Percentiles rank a stretch among this genome's conserved stretches.
These are phyloP conservation scores for Aspergillus ostianus DNA, from an alignment of 495 filamentous ascomycete genomes.

Conservation along the genomic window DNA sequence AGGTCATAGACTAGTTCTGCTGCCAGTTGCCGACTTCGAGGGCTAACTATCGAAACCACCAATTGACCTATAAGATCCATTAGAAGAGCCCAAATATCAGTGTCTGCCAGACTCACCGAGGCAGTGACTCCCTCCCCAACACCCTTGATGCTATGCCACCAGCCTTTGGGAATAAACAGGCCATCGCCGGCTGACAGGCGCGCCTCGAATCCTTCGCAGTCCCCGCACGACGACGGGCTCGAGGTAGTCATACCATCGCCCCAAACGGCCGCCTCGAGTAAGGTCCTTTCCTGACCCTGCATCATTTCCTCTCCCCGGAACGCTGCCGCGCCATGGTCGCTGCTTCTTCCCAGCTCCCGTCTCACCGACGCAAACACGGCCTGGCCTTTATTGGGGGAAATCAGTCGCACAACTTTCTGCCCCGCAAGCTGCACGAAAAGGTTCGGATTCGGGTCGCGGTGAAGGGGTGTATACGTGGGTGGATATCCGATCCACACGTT, in stretches of 20 bases:
- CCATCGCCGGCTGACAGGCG: slow-evolving; percentile 64
- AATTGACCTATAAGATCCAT: slow-evolving; percentile 64
- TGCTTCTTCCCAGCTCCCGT: slow-evolving; percentile 40
- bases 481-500: slow-evolving; percentile 87
- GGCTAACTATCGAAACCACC: slow-evolving; percentile 74
- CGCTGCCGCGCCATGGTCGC: slow-evolving; percentile 42
- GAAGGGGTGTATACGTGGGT: slow-evolving; percentile 84
- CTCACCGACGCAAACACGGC: slow-evolving; percentile 59
- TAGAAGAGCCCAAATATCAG: slow-evolving; percentile 23
- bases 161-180: slow-evolving; percentile 85
- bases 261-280: slow-evolving; percentile 73
- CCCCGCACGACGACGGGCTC: slow-evolving; percentile 16
- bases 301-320: slow-evolving; percentile 93
- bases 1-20: too few relatives aligned
- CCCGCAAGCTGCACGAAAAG: slow-evolving; percentile 82
- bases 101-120: slow-evolving; percentile 52
- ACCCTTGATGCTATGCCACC: slow-evolving; percentile 94
- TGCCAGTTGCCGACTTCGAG: too few relatives aligned
- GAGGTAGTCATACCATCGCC: slow-evolving; percentile 24
- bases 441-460: slow-evolving; percentile 93
- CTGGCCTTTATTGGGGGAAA: slow-evolving; percentile 59
- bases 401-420: slow-evolving; percentile 68
- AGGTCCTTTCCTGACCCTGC: slow-evolving; percentile 65
- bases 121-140: slow-evolving; percentile 60
- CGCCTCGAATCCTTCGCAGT: slow-evolving; percentile 52